Conservation (phyloP, 345 rosid species). For the Corchorus olitorius region DNA sequence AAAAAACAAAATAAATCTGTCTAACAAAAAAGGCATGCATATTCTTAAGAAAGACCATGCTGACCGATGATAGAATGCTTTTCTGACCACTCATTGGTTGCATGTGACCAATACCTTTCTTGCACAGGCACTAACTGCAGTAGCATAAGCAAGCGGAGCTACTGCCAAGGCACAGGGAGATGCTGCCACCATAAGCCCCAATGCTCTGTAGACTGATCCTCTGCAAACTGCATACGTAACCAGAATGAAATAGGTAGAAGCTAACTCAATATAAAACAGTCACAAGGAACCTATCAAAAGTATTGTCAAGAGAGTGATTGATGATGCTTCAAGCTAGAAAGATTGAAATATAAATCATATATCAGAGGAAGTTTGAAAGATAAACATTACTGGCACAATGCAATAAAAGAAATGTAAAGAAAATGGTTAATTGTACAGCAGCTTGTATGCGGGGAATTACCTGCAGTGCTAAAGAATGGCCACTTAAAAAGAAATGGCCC, state of each 20-base stretch:
- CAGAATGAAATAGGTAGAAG: slow-evolving; percentile 17
- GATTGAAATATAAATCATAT: background rate
- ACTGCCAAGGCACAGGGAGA: slow-evolving; percentile 98
- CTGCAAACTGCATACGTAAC: slow-evolving; percentile 64
- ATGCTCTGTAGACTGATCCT: slow-evolving; percentile 92
- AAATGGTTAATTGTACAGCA: background rate
- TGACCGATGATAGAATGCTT: background rate
- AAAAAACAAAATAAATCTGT: background rate
- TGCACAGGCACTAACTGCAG: slow-evolving; percentile 94
- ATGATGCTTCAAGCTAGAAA: slow-evolving; percentile 10
- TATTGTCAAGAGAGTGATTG: slow-evolving; percentile 5
- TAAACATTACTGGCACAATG: slow-evolving; percentile 2
- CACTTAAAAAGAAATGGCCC: slow-evolving; percentile 95
- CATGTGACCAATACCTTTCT: slow-evolving; percentile 58
- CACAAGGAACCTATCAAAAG: slow-evolving; percentile 1
- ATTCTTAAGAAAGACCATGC: slow-evolving; percentile 2
- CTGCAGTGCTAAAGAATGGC: slow-evolving; percentile 86
- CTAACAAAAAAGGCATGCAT: background rate
- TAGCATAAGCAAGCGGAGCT: slow-evolving; percentile 98
- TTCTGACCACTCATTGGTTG: background rate
- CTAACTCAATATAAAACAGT: slow-evolving; percentile 8
- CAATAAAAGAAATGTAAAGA: background rate
- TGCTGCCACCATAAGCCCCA: slow-evolving; percentile 97
- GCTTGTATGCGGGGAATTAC: slow-evolving; percentile 40
- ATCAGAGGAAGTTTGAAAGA: background rate